Evolutionary conservation across 2,329 filamentous ascomycete genomes (phyloP).

Genomic region (Aspergillus luchuensis): DNA sequence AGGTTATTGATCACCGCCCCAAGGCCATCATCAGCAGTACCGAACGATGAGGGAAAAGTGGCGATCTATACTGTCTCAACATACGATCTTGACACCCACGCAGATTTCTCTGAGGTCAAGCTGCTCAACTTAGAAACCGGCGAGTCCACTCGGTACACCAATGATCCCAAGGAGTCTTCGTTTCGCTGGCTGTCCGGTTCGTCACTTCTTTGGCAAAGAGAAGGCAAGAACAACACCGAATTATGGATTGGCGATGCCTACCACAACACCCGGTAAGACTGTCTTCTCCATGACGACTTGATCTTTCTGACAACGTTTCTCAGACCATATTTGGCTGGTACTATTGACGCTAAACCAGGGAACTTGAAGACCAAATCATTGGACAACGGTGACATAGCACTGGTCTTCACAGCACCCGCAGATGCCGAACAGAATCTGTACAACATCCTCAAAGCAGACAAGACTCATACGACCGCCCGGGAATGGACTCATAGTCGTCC

Average conservation of each 20-base stretch:
- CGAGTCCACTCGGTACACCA: constrained; percentile 1
- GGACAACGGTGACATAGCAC: constrained; percentile 1
- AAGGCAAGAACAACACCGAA: not conserved
- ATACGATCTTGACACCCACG: not conserved
- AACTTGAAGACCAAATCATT: not conserved
- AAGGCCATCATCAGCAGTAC: not conserved
- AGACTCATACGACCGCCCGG: not conserved
- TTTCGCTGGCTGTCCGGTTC: not conserved
- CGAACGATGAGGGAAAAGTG: constrained; percentile 1
- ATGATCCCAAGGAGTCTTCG: constrained; percentile 3
- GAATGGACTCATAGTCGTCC: constrained; percentile 3
- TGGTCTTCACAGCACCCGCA: not conserved
- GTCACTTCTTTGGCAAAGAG: not conserved
- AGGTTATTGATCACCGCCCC: constrained; percentile 1
- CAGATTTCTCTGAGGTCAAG: not conserved
- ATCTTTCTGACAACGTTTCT: not conserved
- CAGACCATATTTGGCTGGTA: constrained; percentile 3
- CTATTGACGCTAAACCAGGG: not conserved
- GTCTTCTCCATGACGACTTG: not conserved
- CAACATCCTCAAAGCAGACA: not conserved
- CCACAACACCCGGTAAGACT: not conserved
- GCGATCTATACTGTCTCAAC: constrained; percentile 4
- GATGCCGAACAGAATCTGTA: constrained; percentile 3
- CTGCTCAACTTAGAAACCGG: not conserved
- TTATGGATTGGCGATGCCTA: constrained; percentile 4